These are phyloP conservation scores for Blepharisma japonicum DNA, from an alignment of 73 alveolate species.

Conservation along the genomic window DNA sequence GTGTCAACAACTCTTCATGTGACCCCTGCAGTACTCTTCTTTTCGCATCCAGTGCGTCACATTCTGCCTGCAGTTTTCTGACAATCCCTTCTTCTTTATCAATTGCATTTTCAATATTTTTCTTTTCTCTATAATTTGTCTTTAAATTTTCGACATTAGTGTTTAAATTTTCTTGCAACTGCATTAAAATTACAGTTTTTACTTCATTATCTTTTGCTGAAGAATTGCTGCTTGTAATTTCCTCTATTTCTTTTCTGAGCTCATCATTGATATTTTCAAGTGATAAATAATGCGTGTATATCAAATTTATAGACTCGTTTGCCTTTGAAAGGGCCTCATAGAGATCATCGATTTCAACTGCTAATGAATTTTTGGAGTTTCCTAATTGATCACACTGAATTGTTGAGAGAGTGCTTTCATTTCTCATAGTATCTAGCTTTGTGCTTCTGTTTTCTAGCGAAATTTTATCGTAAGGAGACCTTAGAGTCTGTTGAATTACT, in stretches of 20 bases:
- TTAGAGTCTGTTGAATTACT: too few species aligned
- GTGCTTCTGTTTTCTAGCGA: too few species aligned
- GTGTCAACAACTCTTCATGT: background rate
- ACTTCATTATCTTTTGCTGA: conserved; percentile 12
- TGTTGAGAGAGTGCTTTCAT: too few species aligned
- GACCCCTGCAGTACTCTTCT: background rate
- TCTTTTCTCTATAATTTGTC: conserved; percentile 20
- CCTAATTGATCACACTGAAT: too few species aligned
- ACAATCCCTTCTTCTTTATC: conserved; percentile 1
- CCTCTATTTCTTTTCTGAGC: conserved; percentile 16
- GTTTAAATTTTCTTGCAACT: conserved; percentile 9
- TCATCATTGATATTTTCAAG: background rate
- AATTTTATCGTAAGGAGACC: too few species aligned
- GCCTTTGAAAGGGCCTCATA: conserved; percentile 12
- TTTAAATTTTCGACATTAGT: conserved; percentile 1
- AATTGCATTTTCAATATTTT: background rate
- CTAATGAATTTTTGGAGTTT: background rate
- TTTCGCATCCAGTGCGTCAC: conserved; percentile 11
- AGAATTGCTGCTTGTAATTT: background rate
- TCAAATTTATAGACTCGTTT: background rate
- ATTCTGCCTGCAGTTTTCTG: background rate
- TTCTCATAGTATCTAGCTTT: too few species aligned
- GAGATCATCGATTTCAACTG: conserved; percentile 2
- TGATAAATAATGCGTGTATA: background rate
- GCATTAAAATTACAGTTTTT: background rate